Percentiles rank a stretch among this genome's conserved stretches.
Conservation (phyloP, 139 green algal species). For the Chlamydomonas sp. region DNA sequence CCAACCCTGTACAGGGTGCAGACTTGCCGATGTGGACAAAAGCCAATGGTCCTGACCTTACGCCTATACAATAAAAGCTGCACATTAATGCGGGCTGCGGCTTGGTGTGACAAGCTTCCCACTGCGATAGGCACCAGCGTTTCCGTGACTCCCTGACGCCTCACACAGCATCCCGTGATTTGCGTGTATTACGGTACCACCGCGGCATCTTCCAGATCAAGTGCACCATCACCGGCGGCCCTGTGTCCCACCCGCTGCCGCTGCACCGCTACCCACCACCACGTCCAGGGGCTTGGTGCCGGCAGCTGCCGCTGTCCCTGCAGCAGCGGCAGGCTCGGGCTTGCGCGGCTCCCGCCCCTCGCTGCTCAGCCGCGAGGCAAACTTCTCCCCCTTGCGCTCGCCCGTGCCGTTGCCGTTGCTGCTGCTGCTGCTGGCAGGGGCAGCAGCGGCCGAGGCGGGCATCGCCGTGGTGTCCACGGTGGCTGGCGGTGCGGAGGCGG, state of each 20-base stretch:
- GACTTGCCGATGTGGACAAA: no score
- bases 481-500: constrained; percentile 22
- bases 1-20: no score
- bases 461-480: constrained; percentile 47
- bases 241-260: not conserved
- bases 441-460: not conserved
- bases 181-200: not conserved
- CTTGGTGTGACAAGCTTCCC: no score
- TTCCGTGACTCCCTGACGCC: no score
- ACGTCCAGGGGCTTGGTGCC: constrained; percentile 28
- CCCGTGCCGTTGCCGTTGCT: not conserved
- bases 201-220: not conserved
- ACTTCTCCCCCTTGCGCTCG: constrained; percentile 53
- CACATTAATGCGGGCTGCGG: no score
- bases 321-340: not conserved
- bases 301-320: not conserved
- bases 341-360: constrained; percentile 26
- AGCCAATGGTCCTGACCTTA: no score
- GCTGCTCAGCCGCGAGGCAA: constrained; percentile 42
- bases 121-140: no score
- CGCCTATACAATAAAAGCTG: no score
- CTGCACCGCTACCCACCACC: constrained; percentile 1
- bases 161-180: not conserved
- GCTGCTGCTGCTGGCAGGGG: constrained; percentile 7
- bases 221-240: no score